Percentiles rank a stretch among this genome's conserved stretches.
Conservation (phyloP, 345 rosid species). For the Brassica cretica region DNA sequence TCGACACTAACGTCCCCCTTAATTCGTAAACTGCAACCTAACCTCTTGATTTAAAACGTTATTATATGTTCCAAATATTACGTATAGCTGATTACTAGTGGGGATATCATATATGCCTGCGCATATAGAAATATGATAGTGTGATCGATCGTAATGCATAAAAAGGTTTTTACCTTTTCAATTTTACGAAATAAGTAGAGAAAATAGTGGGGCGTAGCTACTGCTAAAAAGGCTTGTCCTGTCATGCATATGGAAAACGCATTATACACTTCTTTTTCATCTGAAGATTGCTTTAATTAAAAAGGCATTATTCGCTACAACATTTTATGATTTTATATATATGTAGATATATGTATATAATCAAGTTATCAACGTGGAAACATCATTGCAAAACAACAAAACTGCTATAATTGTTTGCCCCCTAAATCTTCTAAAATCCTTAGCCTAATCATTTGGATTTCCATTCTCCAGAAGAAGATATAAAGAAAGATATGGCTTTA, state of each 20-base stretch:
- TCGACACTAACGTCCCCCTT: conserved; percentile 27
- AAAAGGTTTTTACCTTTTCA: conserved; percentile 37
- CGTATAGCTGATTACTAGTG: conserved; percentile 12
- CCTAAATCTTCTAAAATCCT: conserved; percentile 41
- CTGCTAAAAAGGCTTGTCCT: conserved; percentile 27
- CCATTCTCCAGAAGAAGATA: conserved; percentile 12
- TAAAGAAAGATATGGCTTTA: conserved; percentile 4
- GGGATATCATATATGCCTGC: neutral
- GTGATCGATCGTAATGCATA: conserved; percentile 21
- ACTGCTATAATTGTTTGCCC: conserved; percentile 28
- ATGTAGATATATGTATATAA: neutral
- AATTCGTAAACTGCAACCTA: conserved; percentile 4
- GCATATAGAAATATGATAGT: neutral
- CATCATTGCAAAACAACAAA: conserved; percentile 44
- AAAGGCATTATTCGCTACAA: conserved; percentile 1
- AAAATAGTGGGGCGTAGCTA: conserved; percentile 24
- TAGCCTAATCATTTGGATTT: conserved; percentile 41
- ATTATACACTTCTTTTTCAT: conserved; percentile 19
- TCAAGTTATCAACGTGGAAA: conserved; percentile 24
- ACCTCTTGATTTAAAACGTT: conserved; percentile 12
- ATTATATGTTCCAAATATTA: conserved; percentile 5
- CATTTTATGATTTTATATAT: neutral
- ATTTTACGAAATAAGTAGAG: conserved; percentile 17
- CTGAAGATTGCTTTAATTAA: neutral
- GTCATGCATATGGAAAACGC: conserved; percentile 35